Conservation (phyloP, 1,139 yeast species). For the Hemisphaericaspora subhashii region DNA sequence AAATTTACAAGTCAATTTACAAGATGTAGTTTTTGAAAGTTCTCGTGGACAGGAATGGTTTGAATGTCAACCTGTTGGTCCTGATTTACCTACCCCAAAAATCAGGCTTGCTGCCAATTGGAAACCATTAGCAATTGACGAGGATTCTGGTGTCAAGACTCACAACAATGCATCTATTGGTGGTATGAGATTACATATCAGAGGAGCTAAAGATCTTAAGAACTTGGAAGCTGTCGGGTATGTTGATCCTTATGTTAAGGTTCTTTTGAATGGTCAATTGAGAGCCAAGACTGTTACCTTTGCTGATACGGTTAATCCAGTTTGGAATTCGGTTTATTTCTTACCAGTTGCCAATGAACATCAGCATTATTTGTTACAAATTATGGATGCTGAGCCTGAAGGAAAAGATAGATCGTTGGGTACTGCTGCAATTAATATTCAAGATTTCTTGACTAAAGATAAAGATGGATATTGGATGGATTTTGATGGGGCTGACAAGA, state of each 20-base stretch:
- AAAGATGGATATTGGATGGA: conserved; percentile 47
- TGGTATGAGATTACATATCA: conserved; percentile 58
- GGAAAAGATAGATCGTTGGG: conserved; percentile 68
- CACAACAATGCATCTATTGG: conserved; percentile 62
- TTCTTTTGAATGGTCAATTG: conserved; percentile 57
- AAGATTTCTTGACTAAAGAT: conserved; percentile 51
- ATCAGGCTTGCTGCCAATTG: conserved; percentile 58
- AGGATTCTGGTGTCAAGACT: conserved; percentile 43
- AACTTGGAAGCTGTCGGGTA: conserved; percentile 67
- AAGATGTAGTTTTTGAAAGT: conserved; percentile 53
- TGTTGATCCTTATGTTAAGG: conserved; percentile 70
- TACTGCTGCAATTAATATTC: conserved; percentile 49
- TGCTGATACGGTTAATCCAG: conserved; percentile 57
- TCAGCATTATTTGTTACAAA: conserved; percentile 56
- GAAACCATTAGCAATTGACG: conserved; percentile 69
- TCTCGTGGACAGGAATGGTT: conserved; percentile 54
- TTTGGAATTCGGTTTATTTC: conserved; percentile 57
- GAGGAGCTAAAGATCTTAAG: conserved; percentile 53
- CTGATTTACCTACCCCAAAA: conserved; percentile 43
- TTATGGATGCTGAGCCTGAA: conserved; percentile 65
- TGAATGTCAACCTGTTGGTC: conserved; percentile 38
- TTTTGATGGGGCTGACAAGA: conserved; percentile 51
- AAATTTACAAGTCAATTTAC: conserved; percentile 53
- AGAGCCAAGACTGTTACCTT: conserved; percentile 56
- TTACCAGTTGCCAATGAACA: conserved; percentile 63